These are phyloP conservation scores for Colletotrichum eremochloae DNA, from an alignment of 2,329 filamentous ascomycete genomes.

Conservation along the genomic window DNA sequence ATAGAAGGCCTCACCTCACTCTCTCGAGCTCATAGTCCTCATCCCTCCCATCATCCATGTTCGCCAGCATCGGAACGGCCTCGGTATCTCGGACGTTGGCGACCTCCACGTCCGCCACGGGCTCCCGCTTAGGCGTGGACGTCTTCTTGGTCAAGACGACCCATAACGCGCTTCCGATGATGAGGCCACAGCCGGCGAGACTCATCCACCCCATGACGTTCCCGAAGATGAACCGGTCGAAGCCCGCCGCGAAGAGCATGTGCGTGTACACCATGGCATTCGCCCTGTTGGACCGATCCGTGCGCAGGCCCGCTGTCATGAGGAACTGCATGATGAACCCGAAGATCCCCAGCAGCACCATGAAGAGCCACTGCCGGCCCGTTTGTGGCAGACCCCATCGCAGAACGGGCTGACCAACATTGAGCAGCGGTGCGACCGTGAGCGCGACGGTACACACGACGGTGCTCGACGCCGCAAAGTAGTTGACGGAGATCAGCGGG, in stretches of 20 bases:
- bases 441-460: constrained; percentile 76
- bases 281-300: constrained; percentile 74
- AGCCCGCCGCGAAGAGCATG: constrained; percentile 67
- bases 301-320: constrained; percentile 80
- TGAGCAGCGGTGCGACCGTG: constrained; percentile 60
- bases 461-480: constrained; percentile 80
- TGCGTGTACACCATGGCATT: constrained; percentile 71
- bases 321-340: constrained; percentile 90
- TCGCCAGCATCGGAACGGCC: constrained; percentile 56
- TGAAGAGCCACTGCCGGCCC: constrained; percentile 72
- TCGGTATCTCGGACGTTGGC: constrained; percentile 52
- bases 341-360: constrained; percentile 77
- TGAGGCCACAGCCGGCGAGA: constrained; percentile 64
- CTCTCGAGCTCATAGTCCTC: constrained; percentile 40
- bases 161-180: constrained; percentile 66
- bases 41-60: constrained; percentile 47
- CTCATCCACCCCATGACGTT: constrained; percentile 64
- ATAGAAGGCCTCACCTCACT: constrained; percentile 3
- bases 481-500: constrained; percentile 87
- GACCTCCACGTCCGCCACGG: constrained; percentile 52
- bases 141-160: constrained; percentile 61
- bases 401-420: constrained; percentile 61
- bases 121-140: constrained; percentile 46
- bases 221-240: constrained; percentile 67
- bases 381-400: constrained; percentile 58